Percentiles rank a stretch among this genome's conserved stretches.
Conservation (phyloP, 2,329 filamentous ascomycete species). For the Penicillium sp. region DNA sequence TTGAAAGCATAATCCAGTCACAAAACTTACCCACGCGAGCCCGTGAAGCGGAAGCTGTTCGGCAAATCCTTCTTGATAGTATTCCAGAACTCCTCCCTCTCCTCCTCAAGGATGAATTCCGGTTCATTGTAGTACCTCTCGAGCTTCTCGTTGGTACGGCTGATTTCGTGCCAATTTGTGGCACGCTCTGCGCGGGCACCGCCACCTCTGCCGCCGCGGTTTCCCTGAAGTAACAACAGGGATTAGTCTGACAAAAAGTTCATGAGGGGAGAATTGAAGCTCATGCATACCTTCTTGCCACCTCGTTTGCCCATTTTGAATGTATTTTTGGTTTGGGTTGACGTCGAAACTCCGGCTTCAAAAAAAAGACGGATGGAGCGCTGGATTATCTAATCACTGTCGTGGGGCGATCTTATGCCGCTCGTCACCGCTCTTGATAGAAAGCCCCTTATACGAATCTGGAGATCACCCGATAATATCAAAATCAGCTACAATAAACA, state of each 20-base stretch:
- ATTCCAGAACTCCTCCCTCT: constrained; percentile 81
- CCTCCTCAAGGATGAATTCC: constrained; percentile 73
- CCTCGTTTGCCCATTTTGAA: constrained; percentile 35
- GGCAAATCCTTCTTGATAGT: constrained; percentile 81
- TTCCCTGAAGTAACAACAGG: constrained; percentile 30
- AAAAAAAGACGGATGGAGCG: constrained; percentile 19
- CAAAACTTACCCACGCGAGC: constrained; percentile 74
- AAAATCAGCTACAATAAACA: neutral
- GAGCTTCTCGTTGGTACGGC: constrained; percentile 80
- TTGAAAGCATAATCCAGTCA: neutral
- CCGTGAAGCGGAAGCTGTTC: constrained; percentile 97
- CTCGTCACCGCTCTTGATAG: constrained; percentile 4
- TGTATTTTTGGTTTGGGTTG: constrained; percentile 7
- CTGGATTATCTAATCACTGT: constrained; percentile 12
- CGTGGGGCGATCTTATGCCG: constrained; percentile 5
- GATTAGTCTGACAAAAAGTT: constrained; percentile 12
- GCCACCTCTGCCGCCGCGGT: constrained; percentile 43
- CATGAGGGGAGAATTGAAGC: neutral
- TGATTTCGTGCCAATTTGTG: constrained; percentile 61
- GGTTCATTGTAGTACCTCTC: constrained; percentile 84
- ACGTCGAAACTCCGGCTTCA: constrained; percentile 12
- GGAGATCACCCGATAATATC: neutral
- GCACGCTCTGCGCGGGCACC: constrained; percentile 42
- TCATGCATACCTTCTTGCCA: constrained; percentile 29
- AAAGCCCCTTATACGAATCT: neutral